phyloP scores from a whole-genome alignment of 306 rosid genomes.

The Quercus parvula region DNA sequence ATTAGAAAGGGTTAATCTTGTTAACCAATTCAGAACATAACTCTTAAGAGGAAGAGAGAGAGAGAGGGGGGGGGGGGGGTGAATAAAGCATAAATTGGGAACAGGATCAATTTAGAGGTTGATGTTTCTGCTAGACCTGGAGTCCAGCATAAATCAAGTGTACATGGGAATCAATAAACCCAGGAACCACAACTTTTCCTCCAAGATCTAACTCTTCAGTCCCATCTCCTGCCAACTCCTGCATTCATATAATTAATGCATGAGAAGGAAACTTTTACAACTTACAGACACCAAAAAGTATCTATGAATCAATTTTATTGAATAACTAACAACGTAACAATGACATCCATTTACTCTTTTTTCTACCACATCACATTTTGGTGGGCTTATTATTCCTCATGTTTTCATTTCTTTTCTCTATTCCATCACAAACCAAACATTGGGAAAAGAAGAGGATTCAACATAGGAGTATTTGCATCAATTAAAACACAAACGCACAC shows the following conservation, averaged over 20 bases:
- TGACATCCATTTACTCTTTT: no score
- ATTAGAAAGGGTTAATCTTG: not conserved
- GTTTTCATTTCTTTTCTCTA: no score
- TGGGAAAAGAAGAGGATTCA: no score
- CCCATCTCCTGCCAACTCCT: conserved; percentile 65
- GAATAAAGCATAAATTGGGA: not conserved
- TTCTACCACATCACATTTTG: no score
- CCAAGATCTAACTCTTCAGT: conserved; percentile 61
- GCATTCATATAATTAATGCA: conserved; percentile 12
- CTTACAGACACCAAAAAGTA: not conserved
- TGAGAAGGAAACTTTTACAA: not conserved
- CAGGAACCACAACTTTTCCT: conserved; percentile 83
- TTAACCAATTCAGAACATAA: not conserved
- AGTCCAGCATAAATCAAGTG: conserved; percentile 73
- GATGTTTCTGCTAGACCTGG: conserved; percentile 44
- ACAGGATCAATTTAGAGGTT: not conserved
- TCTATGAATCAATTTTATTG: not conserved
- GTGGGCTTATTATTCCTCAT: no score
- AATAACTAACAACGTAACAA: no score
- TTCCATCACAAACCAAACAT: no score
- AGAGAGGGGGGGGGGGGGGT: not conserved
- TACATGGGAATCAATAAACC: conserved; percentile 82
- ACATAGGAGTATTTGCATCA: no score
- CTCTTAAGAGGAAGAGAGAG: not conserved
- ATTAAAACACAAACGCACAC: no score